Percentiles rank a stretch among this genome's conserved stretches.
Evolutionary conservation across 148 eudicot species (phyloP).

Genomic region (Vaccinium macrocarpon): DNA sequence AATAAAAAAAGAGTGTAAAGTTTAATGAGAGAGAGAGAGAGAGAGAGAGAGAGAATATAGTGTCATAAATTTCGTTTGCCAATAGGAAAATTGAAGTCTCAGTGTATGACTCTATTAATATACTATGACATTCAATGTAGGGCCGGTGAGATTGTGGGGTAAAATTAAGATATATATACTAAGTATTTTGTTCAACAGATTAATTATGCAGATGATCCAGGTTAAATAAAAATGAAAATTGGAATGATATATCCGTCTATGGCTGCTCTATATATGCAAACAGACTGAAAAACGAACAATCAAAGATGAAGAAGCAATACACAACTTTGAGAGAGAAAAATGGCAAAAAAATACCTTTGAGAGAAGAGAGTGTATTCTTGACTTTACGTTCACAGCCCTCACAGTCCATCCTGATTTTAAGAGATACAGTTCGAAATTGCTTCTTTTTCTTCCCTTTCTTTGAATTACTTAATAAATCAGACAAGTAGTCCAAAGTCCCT

Average conservation of each 20-base stretch:
- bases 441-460: slow-evolving; percentile 49
- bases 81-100: neutral
- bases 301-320: neutral
- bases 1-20: no score
- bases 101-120: neutral
- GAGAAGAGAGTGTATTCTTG: slow-evolving; percentile 52
- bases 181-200: no score
- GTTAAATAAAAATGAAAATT: no score
- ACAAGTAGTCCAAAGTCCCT: slow-evolving; percentile 61
- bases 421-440: slow-evolving; percentile 45
- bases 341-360: slow-evolving; percentile 45
- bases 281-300: neutral
- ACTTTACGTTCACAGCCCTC: slow-evolving; percentile 66
- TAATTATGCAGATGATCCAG: no score
- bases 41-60: neutral
- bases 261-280: neutral
- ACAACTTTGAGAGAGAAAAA: neutral
- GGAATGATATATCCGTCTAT: neutral
- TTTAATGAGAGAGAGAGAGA: no score
- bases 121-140: neutral
- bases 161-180: no score
- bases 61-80: neutral
- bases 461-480: slow-evolving; percentile 37
- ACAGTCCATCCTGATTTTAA: slow-evolving; percentile 71
- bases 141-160: neutral